Base-by-base conservation (phyloP, 2,329 filamentous ascomycete genomes). In the Aspergillus nomiae region DNA sequence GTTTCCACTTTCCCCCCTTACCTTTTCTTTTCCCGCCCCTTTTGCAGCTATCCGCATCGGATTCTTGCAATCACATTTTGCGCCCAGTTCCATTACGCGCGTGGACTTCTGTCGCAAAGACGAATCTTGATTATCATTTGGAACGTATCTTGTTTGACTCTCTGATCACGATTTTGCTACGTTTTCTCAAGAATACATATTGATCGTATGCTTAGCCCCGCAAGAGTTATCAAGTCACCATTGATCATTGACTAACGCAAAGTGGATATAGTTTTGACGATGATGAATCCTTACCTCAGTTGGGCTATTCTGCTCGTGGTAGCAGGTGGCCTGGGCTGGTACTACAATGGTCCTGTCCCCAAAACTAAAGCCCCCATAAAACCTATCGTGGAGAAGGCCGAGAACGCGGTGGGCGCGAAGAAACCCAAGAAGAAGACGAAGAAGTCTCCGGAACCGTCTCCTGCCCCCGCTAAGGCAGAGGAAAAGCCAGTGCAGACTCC, bases 261-360 rank as follows among this genome's bases (percentile, higher is more conserved):
- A 34, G 4, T 46, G 26, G 9, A 26, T 45, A 24, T 48, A 69
- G 61, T 45, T 56, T 67, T 69, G 54, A 73, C 69, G 69, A 78
- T 67, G 46, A 81, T 80, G 78, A 80, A 80, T 64, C 77, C 78
- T 5, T 80, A 79, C 65, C 61, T 81, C 53, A 80, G 77, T 65
- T 81, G 79, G 79, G 79, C 79, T 28, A 74, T 81, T 62, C 69
- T 80, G 68, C 73, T 81, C 60, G 73, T 78, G 21, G 74, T 80
- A 24, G 76, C 76, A 57, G 77, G 77, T 61, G 71, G 77, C 61
- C 70, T 80, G 11, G 78, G 76, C 48, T 80, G 74, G 72, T 80
- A 81, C 65, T 81, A 81, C 69, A 76, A 75, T 68, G 74, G 72
- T 62, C 64, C 72, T 5, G 67, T 69, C 26, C 65, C 73, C 41